phyloP scores from a whole-genome alignment of 176 grass and related monocot species.

The Triticum aestivum region IWGSC_CS_RefSeq_v2.1 NC_057798.1:188612731-188613230 shows the following conservation, averaged over 20 bases:
- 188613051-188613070: conserved; percentile 2
- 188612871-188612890: neutral
- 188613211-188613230: too few relatives aligned
- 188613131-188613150: neutral
- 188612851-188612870: conserved; percentile 19
- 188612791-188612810: neutral
- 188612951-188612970: neutral
- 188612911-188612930: neutral
- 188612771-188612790: neutral
- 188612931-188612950: neutral
- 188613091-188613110: conserved; percentile 22
- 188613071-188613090: neutral
- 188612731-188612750: neutral
- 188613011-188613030: neutral
- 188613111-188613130: conserved; percentile 19
- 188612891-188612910: conserved; percentile 4
- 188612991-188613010: neutral
- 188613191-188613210: too few relatives aligned
- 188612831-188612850: conserved; percentile 3
- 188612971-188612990: conserved; percentile 27
- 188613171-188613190: too few relatives aligned
- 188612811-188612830: neutral
- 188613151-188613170: too few relatives aligned
- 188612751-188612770: neutral
- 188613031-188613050: conserved; percentile 25